Evolutionary conservation across 345 rosid species (phyloP), one percentile per base, ranked within the genome.

Genomic region (Eucalyptus dawsonii): DNA sequence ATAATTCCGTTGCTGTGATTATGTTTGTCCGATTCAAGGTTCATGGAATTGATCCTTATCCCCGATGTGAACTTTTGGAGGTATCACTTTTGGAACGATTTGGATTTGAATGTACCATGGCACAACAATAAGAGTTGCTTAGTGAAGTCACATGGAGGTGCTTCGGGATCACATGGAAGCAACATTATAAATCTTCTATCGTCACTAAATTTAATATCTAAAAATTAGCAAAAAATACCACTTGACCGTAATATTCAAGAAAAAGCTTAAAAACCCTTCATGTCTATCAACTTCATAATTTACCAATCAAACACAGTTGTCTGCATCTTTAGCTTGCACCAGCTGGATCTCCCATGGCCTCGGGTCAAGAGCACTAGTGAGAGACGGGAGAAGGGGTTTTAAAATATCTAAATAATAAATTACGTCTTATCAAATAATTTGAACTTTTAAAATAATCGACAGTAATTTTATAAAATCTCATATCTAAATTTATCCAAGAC

Each of bases 361-460:
- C 1, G 0, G n/a, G 37, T 65, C 72, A 60, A 27, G 34, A 65
- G 72, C 72, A 29, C 5, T 6, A 12, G 9, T 62, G 72, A 62
- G 72, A 62, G 72, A 14, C 5, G 0, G 1, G 24, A 53, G 1
- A 53, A 19, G 0, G 8, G 54, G 25, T 53, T 1, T 53, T 53
- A 19, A 51, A 53, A 19, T 53, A 53, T 19, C 2, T 53, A 53
- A 53, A 19, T 53, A 19, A 53, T 19, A 53, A 53, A 53, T 53
- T 19, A 1, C 5, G 0, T 2, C 2, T 51, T 53, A 53, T 53
- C 24, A 19, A 53, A 19, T 53, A 1, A 19, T 21, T 53, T 19
- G 2, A 53, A 53, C 0, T 21, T 53, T 53, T 53, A 19, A 2
- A 53, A 53, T 19, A 8, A 0, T 53, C 19, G 5, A 1, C 0